These are phyloP conservation scores for Zygoascus biomembranicola DNA, from an alignment of 805 yeast genomes.

Conservation along the genomic window DNA sequence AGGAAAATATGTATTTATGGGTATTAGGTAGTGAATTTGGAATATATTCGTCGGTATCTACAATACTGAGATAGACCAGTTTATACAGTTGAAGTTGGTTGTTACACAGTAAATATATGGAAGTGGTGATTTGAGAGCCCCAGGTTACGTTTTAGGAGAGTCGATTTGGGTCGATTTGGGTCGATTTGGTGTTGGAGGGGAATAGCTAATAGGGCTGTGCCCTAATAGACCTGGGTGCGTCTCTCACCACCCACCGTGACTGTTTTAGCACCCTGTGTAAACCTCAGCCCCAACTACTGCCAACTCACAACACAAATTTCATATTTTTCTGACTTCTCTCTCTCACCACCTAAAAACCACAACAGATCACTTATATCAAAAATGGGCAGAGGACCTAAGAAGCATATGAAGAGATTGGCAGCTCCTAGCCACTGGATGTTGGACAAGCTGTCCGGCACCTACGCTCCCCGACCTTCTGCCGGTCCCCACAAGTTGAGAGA, in stretches of 20 bases:
- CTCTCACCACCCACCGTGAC: too few species aligned
- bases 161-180: too few species aligned
- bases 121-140: too few species aligned
- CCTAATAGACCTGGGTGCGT: background rate
- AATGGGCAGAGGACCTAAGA: slow-evolving; percentile 15
- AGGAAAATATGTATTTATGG: too few species aligned
- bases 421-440: slow-evolving; percentile 99
- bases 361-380: slow-evolving; percentile 1
- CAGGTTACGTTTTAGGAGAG: too few species aligned
- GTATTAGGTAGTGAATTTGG: too few species aligned
- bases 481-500: slow-evolving; percentile 99
- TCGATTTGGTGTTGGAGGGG: background rate
- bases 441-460: slow-evolving; percentile 98
- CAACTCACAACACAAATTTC: background rate
- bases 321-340: background rate
- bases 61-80: too few species aligned
- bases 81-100: too few species aligned
- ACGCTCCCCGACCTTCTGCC: slow-evolving; percentile 99
- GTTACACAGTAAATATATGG: too few species aligned
- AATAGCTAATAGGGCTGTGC: background rate
- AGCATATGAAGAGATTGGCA: slow-evolving; percentile 34
- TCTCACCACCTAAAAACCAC: background rate
- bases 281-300: background rate
- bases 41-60: too few species aligned
- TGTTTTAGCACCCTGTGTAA: background rate